phyloP scores from a whole-genome alignment of 1,284 basidiomycete genomes.

The Blastosporella zonata region DNA sequence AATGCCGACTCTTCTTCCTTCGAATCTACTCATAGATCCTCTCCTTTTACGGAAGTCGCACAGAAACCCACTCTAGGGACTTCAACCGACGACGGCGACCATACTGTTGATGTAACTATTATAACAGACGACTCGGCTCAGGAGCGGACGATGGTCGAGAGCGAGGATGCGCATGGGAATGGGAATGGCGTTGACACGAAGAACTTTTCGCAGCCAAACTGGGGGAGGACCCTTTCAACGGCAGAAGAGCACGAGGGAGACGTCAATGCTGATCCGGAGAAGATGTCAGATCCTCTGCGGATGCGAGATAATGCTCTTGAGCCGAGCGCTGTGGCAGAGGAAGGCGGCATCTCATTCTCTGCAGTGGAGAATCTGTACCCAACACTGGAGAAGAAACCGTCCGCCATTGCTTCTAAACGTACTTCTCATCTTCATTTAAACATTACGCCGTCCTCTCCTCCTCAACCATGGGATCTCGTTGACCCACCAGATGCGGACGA shows the following conservation, averaged over 20 bases:
- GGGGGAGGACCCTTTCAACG: not conserved
- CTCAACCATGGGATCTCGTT: constrained; percentile 60
- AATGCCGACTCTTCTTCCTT: constrained; percentile 13
- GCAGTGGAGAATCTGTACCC: constrained; percentile 23
- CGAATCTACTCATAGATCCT: not conserved
- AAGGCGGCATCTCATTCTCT: constrained; percentile 25
- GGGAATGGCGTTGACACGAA: constrained; percentile 6
- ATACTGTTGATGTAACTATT: not conserved
- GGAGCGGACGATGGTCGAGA: constrained; percentile 13
- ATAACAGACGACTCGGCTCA: constrained; percentile 12
- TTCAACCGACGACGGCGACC: not conserved
- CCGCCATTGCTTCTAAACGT: constrained; percentile 24
- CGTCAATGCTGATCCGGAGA: not conserved
- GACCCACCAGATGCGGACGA: constrained; percentile 43
- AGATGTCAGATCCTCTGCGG: constrained; percentile 12
- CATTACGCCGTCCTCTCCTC: constrained; percentile 45
- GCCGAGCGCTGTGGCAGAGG: constrained; percentile 20
- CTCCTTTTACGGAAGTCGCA: not conserved
- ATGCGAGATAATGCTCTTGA: constrained; percentile 12
- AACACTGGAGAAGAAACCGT: constrained; percentile 22
- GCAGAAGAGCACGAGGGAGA: constrained; percentile 1
- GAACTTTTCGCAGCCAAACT: not conserved
- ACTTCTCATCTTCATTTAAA: constrained; percentile 33
- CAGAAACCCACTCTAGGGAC: not conserved
- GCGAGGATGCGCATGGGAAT: constrained; percentile 12